Base-by-base conservation (phyloP, 176 grass and related monocot species). In the Carex myosuroides region DNA sequence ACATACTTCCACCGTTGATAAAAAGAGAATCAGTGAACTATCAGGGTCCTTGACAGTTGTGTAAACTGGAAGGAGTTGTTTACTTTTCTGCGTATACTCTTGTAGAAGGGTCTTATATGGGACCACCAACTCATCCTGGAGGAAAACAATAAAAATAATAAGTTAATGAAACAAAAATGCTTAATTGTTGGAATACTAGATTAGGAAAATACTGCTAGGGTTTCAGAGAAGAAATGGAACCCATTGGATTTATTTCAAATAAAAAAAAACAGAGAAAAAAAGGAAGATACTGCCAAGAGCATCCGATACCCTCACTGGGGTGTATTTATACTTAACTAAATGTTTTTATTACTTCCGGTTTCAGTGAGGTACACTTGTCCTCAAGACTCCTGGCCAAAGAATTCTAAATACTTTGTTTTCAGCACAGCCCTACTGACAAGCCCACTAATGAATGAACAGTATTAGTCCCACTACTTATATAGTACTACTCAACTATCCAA, bases 51-150 rank as follows among this genome's bases (percentile, higher is more conserved):
- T 54, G 61, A 65, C 33, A 77, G 96, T 92, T 42, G 10, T 77
- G 37, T 91, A 94, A 12, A 41, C 44, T 82, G 95, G 95, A 37
- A 94, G 84, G 73, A 85, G 41, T 52, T 84, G 79, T 9, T 85
- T 81, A 62, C 79, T 62, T 91, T 93, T 98, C 35, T 98, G 86
- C 21, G 46, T 21, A 55, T 93, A 44, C 85, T 93, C 92, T 83
- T 99, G 96, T 73, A 89, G 68, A 53, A 85, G 59, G 56, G 63
- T 92, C 81, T 93, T 99, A 84, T 89, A 95, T 1, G 59, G 41
- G 64, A 54, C 11, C 8, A 8, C 39, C 14, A 16, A 29, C 22
- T 86, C 85, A 76, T 85, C 91, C 96, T 98, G 22, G 24, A 57
- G 35, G n/a, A 63, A 66, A 30, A 88, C 63, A 85, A 84, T 81